Base-by-base conservation (phyloP, 352 stramenopile species). In the Phytophthora ramorum region DNA sequence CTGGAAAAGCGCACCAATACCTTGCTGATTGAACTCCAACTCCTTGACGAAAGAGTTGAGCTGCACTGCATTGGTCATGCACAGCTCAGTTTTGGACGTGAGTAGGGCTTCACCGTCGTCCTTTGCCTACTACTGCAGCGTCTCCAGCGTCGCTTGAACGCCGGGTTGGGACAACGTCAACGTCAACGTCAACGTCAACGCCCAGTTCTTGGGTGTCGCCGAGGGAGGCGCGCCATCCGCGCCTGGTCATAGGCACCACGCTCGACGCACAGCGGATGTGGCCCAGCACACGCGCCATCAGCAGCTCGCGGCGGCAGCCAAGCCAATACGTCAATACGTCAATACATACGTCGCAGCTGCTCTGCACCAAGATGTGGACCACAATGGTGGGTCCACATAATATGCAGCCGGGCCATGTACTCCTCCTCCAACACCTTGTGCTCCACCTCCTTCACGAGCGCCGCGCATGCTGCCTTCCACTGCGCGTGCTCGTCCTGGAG, bases 1-100 rank as follows among this genome's bases (percentile, higher is more conserved):
- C 35, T 84, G 69, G 14, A 92, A 78, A 0, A 92, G 58, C 32
- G 79, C 64, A 5, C 66, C 48, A 17, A 92, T 57, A 0, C 81
- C 83, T 20, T 79, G 66, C 0, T 79, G 70, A 14, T 90, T 77
- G 53, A 86, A 73, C 61, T 84, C 66, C 20, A 92, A 50, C 7
- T 85, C 59, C 26, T 63, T 63, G 0, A 87, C 58, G 2, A 89
- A 73, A 5, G 83, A 80, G n/a, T 76, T 64, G 6, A 87, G 57
- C 22, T 71, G 67, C 28, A 86, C 50, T 19, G 69, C 57, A 20
- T 58, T 67, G 41, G 77, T 65, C 49, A 87, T 59, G n/a, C 70
- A 58, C 49, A 83, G 47, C 51, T 76, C 77, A n/a, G 73, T 57
- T 19, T 73, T 78, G 24, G 41, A 37, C 7, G 41, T 20, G n/a